Evolutionary conservation across 1,139 yeast genomes (phyloP).

Genomic region (Zygosaccharomyces pseudobailii): DNA sequence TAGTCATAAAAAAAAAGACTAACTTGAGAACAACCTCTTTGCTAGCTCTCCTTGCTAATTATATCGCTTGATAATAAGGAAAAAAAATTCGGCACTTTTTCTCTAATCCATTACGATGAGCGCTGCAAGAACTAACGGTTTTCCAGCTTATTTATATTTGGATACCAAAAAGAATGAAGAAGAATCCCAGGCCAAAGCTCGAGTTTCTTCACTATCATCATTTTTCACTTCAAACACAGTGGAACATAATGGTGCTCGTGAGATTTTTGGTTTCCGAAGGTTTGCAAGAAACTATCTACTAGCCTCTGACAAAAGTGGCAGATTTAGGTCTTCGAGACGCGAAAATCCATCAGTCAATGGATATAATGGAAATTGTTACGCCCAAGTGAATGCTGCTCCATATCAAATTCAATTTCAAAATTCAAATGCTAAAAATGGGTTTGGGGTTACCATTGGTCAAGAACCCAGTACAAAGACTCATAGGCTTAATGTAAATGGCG

Average conservation of each 20-base stretch:
- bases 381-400: neutral
- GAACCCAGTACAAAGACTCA: slow-evolving; percentile 3
- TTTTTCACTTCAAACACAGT: slow-evolving; percentile 8
- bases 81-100: neutral
- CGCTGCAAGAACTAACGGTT: slow-evolving; percentile 5
- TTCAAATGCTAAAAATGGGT: neutral
- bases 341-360: neutral
- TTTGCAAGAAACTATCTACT: slow-evolving; percentile 25
- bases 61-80: no score
- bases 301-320: slow-evolving; percentile 5
- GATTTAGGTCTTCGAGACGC: slow-evolving; percentile 1
- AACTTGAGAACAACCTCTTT: neutral
- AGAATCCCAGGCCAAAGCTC: slow-evolving; percentile 4
- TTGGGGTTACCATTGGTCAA: no score
- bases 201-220: slow-evolving; percentile 11
- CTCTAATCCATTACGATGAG: neutral
- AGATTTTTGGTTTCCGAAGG: slow-evolving; percentile 28
- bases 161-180: slow-evolving; percentile 5
- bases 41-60: no score
- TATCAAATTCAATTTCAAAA: neutral
- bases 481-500: slow-evolving; percentile 3
- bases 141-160: slow-evolving; percentile 4
- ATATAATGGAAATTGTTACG: neutral
- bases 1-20: neutral
- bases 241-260: slow-evolving; percentile 16